Evolutionary conservation across 2,329 filamentous ascomycete species (phyloP), one percentile per base, ranked within the genome.

Genomic region (Didymella sp.): DNA sequence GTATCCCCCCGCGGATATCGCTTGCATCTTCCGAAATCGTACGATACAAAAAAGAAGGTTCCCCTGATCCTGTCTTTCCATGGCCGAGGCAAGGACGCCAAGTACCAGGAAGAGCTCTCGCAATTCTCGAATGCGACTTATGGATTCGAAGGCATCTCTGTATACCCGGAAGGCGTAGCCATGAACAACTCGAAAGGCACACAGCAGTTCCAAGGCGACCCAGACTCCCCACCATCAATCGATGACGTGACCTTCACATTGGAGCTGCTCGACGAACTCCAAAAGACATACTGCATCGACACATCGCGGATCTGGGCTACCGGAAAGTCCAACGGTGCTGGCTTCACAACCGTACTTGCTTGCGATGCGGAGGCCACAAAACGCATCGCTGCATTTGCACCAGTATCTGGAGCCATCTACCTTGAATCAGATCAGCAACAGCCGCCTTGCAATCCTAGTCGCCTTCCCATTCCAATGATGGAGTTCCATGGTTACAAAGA

Each of bases 281-380:
- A 75, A 49, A 56, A 67, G 9, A 64, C 66, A 4, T 80, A 80
- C 64, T 84, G 81, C 66, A 75, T 84, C 59, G 78, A 83, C 56
- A 58, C 69, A 1, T 62, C 65, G 4, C 76, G 76, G 8, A 71
- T 84, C 40, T 84, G 82, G 58, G 77, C 77, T 12, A 75, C 76
- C 1, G 81, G 81, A 42, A 85, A 86, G 62, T 85, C 77, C 62
- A 85, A 86, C 44, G 84, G 83, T 6, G 85, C 81, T 2, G 84
- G 79, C 11, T 81, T 82, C 40, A 79, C 81, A 22, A 78, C 77
- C 21, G 63, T 77, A 1, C 75, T 84, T 5, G 81, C 82, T 3
- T 85, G 81, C 67, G 73, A 80, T 28, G 64, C 76, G 2, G 70
- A 70, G 8, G 73, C 77, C 3, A 78, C 78, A 4, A 66, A 64